phyloP scores from a whole-genome alignment of 345 rosid genomes.

The Stellera chamaejasme region DNA sequence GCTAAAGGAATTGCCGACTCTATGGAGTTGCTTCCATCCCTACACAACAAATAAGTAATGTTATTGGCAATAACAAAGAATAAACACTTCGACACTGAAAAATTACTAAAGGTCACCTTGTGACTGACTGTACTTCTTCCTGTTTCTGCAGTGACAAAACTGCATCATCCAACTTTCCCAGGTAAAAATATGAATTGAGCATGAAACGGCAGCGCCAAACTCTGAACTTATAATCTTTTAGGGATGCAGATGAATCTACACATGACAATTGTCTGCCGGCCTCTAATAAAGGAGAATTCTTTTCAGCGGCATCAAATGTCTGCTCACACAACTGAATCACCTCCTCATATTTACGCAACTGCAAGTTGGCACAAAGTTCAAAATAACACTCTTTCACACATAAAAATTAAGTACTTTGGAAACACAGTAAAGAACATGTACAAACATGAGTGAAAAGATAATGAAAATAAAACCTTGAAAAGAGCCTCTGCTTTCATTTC shows the following conservation, averaged over 20 bases:
- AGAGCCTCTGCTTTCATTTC: conserved; percentile 82
- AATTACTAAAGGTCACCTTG: conserved; percentile 36
- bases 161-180: conserved; percentile 93
- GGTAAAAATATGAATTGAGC: conserved; percentile 65
- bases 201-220: conserved; percentile 60
- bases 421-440: conserved; percentile 3
- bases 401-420: neutral
- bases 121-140: conserved; percentile 30
- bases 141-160: conserved; percentile 60
- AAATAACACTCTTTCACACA: neutral
- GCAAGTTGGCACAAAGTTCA: conserved; percentile 31
- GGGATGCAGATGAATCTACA: conserved; percentile 29
- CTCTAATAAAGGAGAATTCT: conserved; percentile 34
- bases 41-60: conserved; percentile 15
- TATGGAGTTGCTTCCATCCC: conserved; percentile 35
- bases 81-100: neutral
- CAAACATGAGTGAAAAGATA: neutral
- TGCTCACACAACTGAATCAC: conserved; percentile 75
- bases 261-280: conserved; percentile 19
- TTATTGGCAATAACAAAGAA: conserved; percentile 9
- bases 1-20: conserved; percentile 54
- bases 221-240: conserved; percentile 36
- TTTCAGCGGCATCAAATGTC: conserved; percentile 65
- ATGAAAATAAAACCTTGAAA: conserved; percentile 43
- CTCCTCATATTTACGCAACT: conserved; percentile 83